These are phyloP conservation scores for Boeremia lycopersici DNA, from an alignment of 2,329 filamentous ascomycete species.

Conservation along the genomic window DNA sequence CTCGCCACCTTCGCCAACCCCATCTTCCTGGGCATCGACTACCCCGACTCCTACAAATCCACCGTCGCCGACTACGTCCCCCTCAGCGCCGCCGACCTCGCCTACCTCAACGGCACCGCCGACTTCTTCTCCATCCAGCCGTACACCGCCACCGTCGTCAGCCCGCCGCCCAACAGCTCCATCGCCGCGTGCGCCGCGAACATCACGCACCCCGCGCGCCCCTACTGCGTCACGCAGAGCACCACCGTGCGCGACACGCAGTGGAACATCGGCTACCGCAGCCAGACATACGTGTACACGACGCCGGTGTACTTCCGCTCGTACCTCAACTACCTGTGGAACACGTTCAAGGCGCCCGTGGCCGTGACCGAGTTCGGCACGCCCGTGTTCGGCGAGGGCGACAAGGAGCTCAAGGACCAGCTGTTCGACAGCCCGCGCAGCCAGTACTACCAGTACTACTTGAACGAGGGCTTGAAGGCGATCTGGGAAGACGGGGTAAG, in stretches of 20 bases:
- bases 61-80: constrained; percentile 48
- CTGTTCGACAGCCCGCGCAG: constrained; percentile 61
- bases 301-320: constrained; percentile 64
- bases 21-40: constrained; percentile 59
- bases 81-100: constrained; percentile 56
- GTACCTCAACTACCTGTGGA: constrained; percentile 64
- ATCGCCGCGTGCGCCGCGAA: constrained; percentile 58
- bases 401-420: constrained; percentile 55
- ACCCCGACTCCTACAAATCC: constrained; percentile 53
- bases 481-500: constrained; percentile 63
- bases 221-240: constrained; percentile 60
- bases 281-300: constrained; percentile 63
- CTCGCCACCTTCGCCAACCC: constrained; percentile 59
- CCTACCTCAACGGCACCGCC: constrained; percentile 49
- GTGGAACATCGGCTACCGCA: constrained; percentile 65
- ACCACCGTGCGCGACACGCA: constrained; percentile 54
- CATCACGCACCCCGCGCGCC: constrained; percentile 53
- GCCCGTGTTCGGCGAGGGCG: constrained; percentile 58
- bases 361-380: constrained; percentile 64
- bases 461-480: constrained; percentile 61
- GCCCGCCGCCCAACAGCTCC: constrained; percentile 51
- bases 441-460: constrained; percentile 61
- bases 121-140: constrained; percentile 65
- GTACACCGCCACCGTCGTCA: constrained; percentile 63
- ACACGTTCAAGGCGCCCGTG: constrained; percentile 60